Evolutionary conservation across 768 basidiomycete species (phyloP).

Genomic region (Boletus coccyginus): DNA sequence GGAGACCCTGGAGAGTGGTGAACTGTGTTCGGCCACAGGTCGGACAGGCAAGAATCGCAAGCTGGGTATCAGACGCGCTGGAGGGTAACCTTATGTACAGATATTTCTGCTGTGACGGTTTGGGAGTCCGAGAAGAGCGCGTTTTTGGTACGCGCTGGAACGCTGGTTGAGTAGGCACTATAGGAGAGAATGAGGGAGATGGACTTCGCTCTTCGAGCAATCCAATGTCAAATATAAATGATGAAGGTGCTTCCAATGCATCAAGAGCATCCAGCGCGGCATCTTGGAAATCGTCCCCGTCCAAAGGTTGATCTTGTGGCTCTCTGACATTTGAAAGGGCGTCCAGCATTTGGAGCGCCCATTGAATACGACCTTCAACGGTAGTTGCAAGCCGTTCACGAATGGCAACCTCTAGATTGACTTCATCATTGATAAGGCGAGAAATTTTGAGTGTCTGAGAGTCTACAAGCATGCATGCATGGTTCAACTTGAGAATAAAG

Average conservation of each 20-base stretch:
- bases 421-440: conserved; percentile 34
- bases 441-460: conserved; percentile 10
- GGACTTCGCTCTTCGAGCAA: conserved; percentile 22
- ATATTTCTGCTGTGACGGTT: conserved; percentile 31
- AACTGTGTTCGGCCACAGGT: conserved; percentile 47
- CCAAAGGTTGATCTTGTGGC: conserved; percentile 14
- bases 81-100: conserved; percentile 39
- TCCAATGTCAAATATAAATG: conserved; percentile 33
- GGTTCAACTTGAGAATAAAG: not conserved
- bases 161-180: conserved; percentile 9
- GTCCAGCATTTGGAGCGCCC: conserved; percentile 42
- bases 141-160: conserved; percentile 23
- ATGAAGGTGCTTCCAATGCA: conserved; percentile 38
- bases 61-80: conserved; percentile 26
- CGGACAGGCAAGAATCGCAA: conserved; percentile 39
- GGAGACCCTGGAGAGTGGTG: conserved; percentile 48
- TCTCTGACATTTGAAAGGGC: conserved; percentile 25
- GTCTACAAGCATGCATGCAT: conserved; percentile 7
- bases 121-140: conserved; percentile 28
- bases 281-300: conserved; percentile 35
- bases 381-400: conserved; percentile 41
- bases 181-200: conserved; percentile 21
- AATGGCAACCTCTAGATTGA: conserved; percentile 43
- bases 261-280: conserved; percentile 44
- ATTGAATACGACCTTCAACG: conserved; percentile 43